These are phyloP conservation scores for Coffea humblotiana DNA, from an alignment of 305 asterid genomes.

Conservation along the genomic window DNA sequence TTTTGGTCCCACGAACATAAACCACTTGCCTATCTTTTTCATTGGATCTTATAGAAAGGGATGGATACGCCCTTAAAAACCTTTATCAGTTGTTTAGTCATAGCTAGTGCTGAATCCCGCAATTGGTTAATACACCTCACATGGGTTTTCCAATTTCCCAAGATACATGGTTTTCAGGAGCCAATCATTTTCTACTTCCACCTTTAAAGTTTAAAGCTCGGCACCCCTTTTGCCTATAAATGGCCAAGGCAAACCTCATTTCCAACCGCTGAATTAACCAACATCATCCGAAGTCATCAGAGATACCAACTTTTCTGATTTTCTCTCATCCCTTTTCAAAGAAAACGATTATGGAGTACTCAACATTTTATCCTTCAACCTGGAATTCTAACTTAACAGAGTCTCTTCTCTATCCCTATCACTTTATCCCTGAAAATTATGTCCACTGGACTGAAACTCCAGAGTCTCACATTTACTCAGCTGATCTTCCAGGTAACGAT, in stretches of 20 bases:
- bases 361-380: slow-evolving; percentile 28
- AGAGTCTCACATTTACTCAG: slow-evolving; percentile 66
- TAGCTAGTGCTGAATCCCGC: not conserved
- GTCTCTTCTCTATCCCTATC: slow-evolving; percentile 37
- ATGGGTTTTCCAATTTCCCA: not conserved
- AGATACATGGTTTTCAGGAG: not conserved
- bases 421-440: slow-evolving; percentile 51
- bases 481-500: slow-evolving; percentile 63
- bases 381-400: slow-evolving; percentile 36
- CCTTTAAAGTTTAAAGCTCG: not conserved
- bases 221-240: not conserved
- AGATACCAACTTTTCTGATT: slow-evolving; percentile 15
- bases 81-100: not conserved
- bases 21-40: not conserved
- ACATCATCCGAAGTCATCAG: not conserved
- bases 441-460: slow-evolving; percentile 75
- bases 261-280: not conserved
- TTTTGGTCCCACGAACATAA: not conserved
- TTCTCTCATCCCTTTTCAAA: slow-evolving; percentile 6
- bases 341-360: slow-evolving; percentile 38
- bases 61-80: not conserved
- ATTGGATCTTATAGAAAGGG: not conserved
- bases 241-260: not conserved
- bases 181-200: slow-evolving; percentile 12
- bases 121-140: not conserved